Evolutionary conservation across 306 rosid genomes (phyloP), one percentile per base, ranked within the genome.

Genomic region (Begonia masoniana): DNA sequence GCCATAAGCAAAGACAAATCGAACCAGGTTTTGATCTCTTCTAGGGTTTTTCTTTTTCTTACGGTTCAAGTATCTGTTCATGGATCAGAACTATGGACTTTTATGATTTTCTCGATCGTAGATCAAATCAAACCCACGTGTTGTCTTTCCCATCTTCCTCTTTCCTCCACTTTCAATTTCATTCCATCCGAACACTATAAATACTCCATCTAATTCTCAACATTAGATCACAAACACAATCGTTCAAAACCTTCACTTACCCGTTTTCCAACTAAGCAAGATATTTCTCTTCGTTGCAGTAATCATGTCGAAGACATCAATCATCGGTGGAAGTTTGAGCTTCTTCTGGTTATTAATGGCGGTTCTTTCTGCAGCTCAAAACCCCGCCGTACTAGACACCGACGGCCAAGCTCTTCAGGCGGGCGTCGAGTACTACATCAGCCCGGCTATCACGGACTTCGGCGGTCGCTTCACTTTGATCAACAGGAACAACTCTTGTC

Each of bases 401-500:
- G 36, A 63, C 11, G 77, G 81, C 1, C 41, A 53, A 7, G 71
- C 94, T 16, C 66, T 83, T 11, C 47, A 61, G 10, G 47, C 56
- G 8, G 78, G 70, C 0, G 69, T 43, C 14, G 67, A 77, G 0
- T 83, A 83, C 75, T 75, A 70, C 78, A 76, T 83, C 54, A 77
- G 62, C 24, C 87, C 85, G 0, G 85, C 80, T 4, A 76, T 74
- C 47, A 77, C 87, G 4, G 87, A 77, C 12, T 61, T 0, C 14
- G 84, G 94, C 2, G 84, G 84, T 17, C 74, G 57, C 8, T 55
- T 77, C 62, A 74, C 94, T 11, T 62, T 83, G 43, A 41, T 83
- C 14, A 0, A 10, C 24, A 50, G 68, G 15, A 83, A 55, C 11
- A 7, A 0, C 1, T 19, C 72, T 2, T 83, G 87, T 64, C 82